Percentiles rank a stretch among this genome's conserved stretches.
phyloP scores from a whole-genome alignment of 2,329 filamentous ascomycete species.

The Botryosphaeria agaves region DNA sequence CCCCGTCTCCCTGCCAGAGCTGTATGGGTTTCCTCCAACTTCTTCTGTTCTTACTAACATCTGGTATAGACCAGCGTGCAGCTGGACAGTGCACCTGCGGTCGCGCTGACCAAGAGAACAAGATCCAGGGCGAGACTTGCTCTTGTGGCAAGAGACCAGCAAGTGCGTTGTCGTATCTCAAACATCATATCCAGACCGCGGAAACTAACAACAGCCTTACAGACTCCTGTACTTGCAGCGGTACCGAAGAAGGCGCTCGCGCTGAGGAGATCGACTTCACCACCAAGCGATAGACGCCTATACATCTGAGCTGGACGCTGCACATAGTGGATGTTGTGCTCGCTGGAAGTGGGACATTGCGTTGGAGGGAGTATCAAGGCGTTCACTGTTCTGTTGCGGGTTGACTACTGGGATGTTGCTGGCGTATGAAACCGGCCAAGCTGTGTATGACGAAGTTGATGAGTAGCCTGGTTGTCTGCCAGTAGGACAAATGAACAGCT shows the following conservation, averaged over 20 bases:
- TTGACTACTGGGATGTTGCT: too few relatives aligned
- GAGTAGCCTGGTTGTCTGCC: too few relatives aligned
- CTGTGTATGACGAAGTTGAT: too few relatives aligned
- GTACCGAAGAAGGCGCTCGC: constrained; percentile 41
- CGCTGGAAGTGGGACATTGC: too few relatives aligned
- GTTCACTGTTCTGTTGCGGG: too few relatives aligned
- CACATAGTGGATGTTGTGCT: too few relatives aligned
- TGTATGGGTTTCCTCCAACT: neutral
- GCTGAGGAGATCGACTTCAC: constrained; percentile 75
- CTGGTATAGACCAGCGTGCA: constrained; percentile 43
- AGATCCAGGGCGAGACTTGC: constrained; percentile 45
- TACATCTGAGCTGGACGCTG: too few relatives aligned
- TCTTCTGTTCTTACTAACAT: neutral
- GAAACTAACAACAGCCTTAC: constrained; percentile 3
- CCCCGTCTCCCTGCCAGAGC: neutral
- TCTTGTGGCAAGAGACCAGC: constrained; percentile 59
- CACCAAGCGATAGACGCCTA: constrained; percentile 31
- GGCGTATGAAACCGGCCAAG: too few relatives aligned
- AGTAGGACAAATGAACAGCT: too few relatives aligned
- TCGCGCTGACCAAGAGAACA: constrained; percentile 52
- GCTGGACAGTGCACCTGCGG: constrained; percentile 72
- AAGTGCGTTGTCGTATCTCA: constrained; percentile 30
- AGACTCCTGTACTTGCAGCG: constrained; percentile 62
- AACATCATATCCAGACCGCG: constrained; percentile 1
- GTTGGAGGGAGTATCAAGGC: too few relatives aligned